Conservation (phyloP, 805 yeast genomes). For the Ogataea trehalophila region DNA sequence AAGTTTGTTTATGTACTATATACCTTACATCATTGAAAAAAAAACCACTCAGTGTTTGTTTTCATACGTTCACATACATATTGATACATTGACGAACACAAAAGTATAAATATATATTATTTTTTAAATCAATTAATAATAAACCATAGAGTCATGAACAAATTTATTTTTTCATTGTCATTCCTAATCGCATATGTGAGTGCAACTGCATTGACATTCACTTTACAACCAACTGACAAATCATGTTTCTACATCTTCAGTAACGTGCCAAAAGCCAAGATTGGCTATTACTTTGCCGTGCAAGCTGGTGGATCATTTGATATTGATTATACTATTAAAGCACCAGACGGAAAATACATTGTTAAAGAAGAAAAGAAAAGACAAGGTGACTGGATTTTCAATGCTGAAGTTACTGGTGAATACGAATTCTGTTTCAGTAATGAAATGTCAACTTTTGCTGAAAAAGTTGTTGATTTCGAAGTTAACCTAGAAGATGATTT, state of each 20-base stretch:
- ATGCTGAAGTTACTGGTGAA: constrained; percentile 66
- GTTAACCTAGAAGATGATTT: constrained; percentile 52
- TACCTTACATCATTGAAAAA: no score
- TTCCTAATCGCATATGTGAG: constrained; percentile 16
- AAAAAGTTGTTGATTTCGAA: constrained; percentile 82
- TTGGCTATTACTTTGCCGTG: constrained; percentile 80
- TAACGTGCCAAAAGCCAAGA: constrained; percentile 48
- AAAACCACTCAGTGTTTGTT: no score
- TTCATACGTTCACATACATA: no score
- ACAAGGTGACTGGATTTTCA: constrained; percentile 76
- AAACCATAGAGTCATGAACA: constrained; percentile 2
- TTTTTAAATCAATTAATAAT: no score
- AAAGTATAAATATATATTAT: no score
- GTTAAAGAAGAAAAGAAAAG: constrained; percentile 56
- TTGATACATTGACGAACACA: no score
- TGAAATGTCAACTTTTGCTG: constrained; percentile 76
- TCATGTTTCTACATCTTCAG: constrained; percentile 72
- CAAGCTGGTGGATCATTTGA: constrained; percentile 78
- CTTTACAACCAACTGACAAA: constrained; percentile 68
- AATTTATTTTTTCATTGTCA: constrained; percentile 5
- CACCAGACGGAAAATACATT: constrained; percentile 52
- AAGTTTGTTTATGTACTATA: no score
- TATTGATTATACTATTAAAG: constrained; percentile 61
- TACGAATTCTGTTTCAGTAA: constrained; percentile 84
- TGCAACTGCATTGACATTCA: constrained; percentile 64